phyloP scores from a whole-genome alignment of 305 asterid species.

The Ajuga reptans region DNA sequence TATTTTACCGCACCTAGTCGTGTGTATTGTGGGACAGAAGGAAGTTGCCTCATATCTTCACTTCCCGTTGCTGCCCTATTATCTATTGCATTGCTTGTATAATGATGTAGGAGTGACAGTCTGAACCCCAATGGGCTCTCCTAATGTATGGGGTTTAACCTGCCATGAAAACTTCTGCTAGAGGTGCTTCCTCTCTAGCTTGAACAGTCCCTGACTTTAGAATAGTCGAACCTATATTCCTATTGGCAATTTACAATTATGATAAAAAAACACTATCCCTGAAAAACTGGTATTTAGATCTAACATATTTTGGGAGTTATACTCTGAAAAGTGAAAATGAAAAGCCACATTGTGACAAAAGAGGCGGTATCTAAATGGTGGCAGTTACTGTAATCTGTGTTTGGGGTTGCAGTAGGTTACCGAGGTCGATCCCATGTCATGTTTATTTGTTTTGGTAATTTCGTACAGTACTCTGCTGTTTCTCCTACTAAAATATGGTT shows the following conservation, averaged over 20 bases:
- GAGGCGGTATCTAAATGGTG: neutral
- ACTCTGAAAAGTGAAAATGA: neutral
- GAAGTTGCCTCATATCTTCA: slow-evolving; percentile 3
- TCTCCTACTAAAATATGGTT: slow-evolving; percentile 5
- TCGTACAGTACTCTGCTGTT: neutral
- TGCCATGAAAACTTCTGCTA: neutral
- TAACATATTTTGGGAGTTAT: neutral
- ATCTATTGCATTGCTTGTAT: neutral
- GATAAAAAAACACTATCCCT: neutral
- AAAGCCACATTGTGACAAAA: neutral
- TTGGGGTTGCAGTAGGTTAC: neutral
- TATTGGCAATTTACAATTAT: neutral
- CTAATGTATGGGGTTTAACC: neutral
- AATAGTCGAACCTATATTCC: neutral
- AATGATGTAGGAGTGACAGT: slow-evolving; percentile 1
- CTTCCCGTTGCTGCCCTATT: neutral
- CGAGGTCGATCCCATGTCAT: neutral
- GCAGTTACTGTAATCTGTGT: neutral
- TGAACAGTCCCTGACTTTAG: neutral
- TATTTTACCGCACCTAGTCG: neutral
- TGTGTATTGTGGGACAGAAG: neutral
- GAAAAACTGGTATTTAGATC: neutral
- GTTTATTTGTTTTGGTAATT: neutral
- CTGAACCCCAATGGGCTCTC: slow-evolving; percentile 2
- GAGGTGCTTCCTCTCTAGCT: slow-evolving; percentile 12